phyloP scores from a whole-genome alignment of 352 stramenopile genomes.

The Aphanomyces cochlioides region DNA sequence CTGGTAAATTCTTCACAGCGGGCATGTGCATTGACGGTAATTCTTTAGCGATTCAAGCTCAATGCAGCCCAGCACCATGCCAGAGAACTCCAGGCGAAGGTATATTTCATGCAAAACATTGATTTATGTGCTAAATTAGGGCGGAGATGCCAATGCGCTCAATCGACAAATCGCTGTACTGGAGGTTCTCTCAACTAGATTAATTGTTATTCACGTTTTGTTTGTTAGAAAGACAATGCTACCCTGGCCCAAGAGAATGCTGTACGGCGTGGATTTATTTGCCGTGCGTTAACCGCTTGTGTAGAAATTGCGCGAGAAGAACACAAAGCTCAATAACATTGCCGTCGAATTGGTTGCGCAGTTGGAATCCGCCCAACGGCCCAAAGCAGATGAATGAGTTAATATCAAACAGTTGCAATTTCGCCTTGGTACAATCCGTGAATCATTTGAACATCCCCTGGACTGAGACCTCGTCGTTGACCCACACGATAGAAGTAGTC shows the following conservation, averaged over 20 bases:
- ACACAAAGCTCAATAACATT: constrained; percentile 18
- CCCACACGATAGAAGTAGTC: constrained; percentile 17
- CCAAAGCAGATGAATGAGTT: too few species aligned
- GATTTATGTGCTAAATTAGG: not conserved
- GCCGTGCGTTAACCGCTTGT: not conserved
- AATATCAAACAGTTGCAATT: not conserved
- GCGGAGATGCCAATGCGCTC: not conserved
- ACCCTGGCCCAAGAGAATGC: constrained; percentile 4
- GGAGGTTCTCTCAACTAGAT: not conserved
- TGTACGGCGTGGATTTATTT: not conserved
- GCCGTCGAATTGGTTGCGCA: constrained; percentile 4
- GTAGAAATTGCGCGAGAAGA: constrained; percentile 12
- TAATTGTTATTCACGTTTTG: not conserved
- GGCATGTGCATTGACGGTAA: not conserved
- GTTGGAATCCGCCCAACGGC: not conserved
- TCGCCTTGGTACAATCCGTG: constrained; percentile 12
- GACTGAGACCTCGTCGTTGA: constrained; percentile 10
- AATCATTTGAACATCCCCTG: constrained; percentile 18
- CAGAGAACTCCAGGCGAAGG: constrained; percentile 16
- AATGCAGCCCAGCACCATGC: constrained; percentile 12
- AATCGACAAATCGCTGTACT: constrained; percentile 13
- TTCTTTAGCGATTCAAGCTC: constrained; percentile 3
- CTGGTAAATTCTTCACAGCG: constrained; percentile 6
- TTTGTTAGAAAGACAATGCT: not conserved
- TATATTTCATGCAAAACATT: constrained; percentile 11